phyloP scores from a whole-genome alignment of 192 early-diverging fungal species.

The Pilaira anomala region DNA sequence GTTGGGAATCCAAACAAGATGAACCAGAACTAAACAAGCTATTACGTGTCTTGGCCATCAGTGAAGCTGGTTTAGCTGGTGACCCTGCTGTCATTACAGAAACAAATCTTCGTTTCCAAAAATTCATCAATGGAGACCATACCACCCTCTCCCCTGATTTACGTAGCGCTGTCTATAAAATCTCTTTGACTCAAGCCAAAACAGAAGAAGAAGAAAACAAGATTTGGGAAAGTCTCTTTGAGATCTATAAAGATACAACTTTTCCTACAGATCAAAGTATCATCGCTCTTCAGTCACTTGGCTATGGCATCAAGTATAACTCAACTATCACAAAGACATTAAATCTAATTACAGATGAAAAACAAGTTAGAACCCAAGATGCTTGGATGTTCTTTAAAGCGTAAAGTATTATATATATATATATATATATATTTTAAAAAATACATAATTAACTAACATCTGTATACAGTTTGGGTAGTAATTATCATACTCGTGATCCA shows the following conservation, averaged over 20 bases:
- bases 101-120: constrained; percentile 51
- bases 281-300: constrained; percentile 54
- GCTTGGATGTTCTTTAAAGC: constrained; percentile 47
- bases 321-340: constrained; percentile 57
- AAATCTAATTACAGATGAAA: constrained; percentile 51
- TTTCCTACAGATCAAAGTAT: constrained; percentile 55
- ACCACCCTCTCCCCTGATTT: constrained; percentile 57
- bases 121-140: constrained; percentile 54
- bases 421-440: neutral
- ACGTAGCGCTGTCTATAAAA: constrained; percentile 54
- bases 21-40: constrained; percentile 58
- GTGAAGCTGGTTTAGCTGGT: constrained; percentile 53
- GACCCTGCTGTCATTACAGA: constrained; percentile 52
- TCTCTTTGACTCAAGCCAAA: constrained; percentile 51
- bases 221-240: constrained; percentile 44
- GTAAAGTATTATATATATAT: constrained; percentile 26
- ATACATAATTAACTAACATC: neutral
- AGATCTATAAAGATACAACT: constrained; percentile 37
- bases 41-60: constrained; percentile 64
- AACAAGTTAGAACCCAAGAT: constrained; percentile 71
- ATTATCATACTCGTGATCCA: constrained; percentile 48
- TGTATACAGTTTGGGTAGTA: constrained; percentile 37
- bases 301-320: constrained; percentile 45
- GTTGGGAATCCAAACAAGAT: constrained; percentile 64
- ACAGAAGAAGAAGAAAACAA: constrained; percentile 34